phyloP scores from a whole-genome alignment of 2,329 filamentous ascomycete species.

The Aspergillus sp. region DNA sequence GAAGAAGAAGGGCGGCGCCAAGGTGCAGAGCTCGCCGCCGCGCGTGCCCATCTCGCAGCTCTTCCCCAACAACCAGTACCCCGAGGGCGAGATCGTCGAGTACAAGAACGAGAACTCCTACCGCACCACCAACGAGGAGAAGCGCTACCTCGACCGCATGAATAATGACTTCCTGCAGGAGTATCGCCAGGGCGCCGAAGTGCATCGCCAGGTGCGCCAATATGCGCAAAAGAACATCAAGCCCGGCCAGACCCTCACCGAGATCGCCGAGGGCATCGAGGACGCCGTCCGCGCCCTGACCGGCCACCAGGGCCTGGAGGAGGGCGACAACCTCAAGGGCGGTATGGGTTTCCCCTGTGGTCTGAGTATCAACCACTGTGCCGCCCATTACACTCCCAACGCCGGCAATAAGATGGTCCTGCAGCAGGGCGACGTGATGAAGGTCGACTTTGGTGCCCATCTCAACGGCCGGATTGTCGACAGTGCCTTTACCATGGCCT shows the following conservation, averaged over 20 bases:
- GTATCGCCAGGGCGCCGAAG: constrained; percentile 80
- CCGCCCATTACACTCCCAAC: constrained; percentile 84
- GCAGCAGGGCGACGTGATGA: constrained; percentile 67
- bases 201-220: constrained; percentile 83
- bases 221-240: constrained; percentile 78
- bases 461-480: constrained; percentile 70
- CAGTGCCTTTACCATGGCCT: constrained; percentile 67
- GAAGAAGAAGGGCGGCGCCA: constrained; percentile 62
- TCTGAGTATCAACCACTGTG: constrained; percentile 78
- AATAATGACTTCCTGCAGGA: constrained; percentile 76
- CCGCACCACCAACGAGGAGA: constrained; percentile 80
- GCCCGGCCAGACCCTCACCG: constrained; percentile 74
- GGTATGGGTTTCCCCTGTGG: constrained; percentile 88
- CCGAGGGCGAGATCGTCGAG: constrained; percentile 73
- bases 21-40: constrained; percentile 73
- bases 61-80: constrained; percentile 70
- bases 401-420: constrained; percentile 75
- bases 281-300: constrained; percentile 73
- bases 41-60: constrained; percentile 70
- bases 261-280: constrained; percentile 86
- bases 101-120: constrained; percentile 75
- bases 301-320: constrained; percentile 71
- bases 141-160: constrained; percentile 76
- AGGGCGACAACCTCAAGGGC: constrained; percentile 73
- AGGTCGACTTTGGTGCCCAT: constrained; percentile 70